Evolutionary conservation across 129 eudicot genomes (phyloP), one percentile per base, ranked within the genome.

Genomic region (Apium graveolens): DNA sequence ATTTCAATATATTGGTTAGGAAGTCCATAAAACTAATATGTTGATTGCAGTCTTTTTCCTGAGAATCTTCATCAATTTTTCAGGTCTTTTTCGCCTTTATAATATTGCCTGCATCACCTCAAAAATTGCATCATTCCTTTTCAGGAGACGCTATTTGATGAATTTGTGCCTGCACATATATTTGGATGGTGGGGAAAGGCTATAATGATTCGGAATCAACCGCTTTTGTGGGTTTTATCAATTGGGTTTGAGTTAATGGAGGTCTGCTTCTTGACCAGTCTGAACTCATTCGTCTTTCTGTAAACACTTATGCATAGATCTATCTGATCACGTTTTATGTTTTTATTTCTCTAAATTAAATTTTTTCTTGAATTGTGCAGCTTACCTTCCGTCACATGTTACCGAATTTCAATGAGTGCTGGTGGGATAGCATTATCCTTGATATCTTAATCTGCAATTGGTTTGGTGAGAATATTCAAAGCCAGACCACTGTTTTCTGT

Each of bases 141-240:
- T 41, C 80, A 96, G 99, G 97, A 87, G 24, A 92, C 97, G 53
- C 87, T 96, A 71, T 96, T 96, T 79, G 99, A 96, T 86, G 97
- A 88, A 76, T 96, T 96, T 87, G 97, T 96, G 77, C 81, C 89
- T 16, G 99, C 99, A 46, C 99, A 96, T 85, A 57, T 96, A 5
- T 87, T 96, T 70, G 99, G 99, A 65, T 96, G 99, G 99, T 96
- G 99, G 99, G 99, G 99, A n/a, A 96, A 96, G 91, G 99, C 99
- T 81, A 96, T 96, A 75, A 96, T 96, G 99, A 96, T 96, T 73
- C 99, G 99, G 51, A 96, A 96, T 86, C 99, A 96, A 79, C 99
- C 99, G 39, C 97, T 96, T 85, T 79, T 92, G 76, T 96, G 99
- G 99, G 91, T 92, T 7, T 85, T 96, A 82, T 96, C 99, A 37